Conservation (phyloP, 306 rosid species). For the Begonia fuchsioides region DNA sequence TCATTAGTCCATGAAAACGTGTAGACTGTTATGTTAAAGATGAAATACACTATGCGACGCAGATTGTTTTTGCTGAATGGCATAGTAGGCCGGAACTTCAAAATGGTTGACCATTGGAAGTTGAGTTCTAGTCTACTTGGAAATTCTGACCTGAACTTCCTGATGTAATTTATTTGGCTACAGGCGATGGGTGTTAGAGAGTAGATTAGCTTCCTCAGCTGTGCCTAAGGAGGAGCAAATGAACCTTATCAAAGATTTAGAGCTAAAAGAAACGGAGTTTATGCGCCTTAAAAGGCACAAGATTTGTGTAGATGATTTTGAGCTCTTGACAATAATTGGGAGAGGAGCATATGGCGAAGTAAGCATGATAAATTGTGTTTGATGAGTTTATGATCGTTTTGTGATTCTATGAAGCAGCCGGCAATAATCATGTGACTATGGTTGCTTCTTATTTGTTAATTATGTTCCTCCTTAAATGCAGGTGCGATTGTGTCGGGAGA, state of each 20-base stretch:
- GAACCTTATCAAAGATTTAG: constrained; percentile 87
- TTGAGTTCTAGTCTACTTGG: constrained; percentile 2
- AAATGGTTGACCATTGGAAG: not conserved
- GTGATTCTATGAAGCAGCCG: too few relatives aligned
- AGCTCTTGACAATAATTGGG: constrained; percentile 87
- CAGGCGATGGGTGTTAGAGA: constrained; percentile 93
- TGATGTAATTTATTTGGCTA: constrained; percentile 9
- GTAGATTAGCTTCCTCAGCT: constrained; percentile 74
- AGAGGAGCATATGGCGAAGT: constrained; percentile 99
- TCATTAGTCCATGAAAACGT: too few relatives aligned
- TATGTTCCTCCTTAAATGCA: constrained; percentile 27
- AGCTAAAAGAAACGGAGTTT: constrained; percentile 93
- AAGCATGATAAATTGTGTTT: constrained; percentile 15
- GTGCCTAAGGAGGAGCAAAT: constrained; percentile 83
- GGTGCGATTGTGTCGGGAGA: constrained; percentile 97
- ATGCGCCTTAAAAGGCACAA: constrained; percentile 93
- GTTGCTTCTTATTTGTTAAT: constrained; percentile 8
- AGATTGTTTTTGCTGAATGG: constrained; percentile 1
- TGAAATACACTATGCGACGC: constrained; percentile 1
- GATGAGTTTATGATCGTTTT: not conserved
- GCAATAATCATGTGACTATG: constrained; percentile 5
- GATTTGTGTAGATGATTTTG: constrained; percentile 93
- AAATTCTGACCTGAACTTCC: constrained; percentile 1
- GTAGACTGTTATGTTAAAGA: too few relatives aligned
- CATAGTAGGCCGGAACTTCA: too few relatives aligned